Base-by-base conservation (phyloP, 2,329 filamentous ascomycete genomes). In the Alternaria viburni region DNA sequence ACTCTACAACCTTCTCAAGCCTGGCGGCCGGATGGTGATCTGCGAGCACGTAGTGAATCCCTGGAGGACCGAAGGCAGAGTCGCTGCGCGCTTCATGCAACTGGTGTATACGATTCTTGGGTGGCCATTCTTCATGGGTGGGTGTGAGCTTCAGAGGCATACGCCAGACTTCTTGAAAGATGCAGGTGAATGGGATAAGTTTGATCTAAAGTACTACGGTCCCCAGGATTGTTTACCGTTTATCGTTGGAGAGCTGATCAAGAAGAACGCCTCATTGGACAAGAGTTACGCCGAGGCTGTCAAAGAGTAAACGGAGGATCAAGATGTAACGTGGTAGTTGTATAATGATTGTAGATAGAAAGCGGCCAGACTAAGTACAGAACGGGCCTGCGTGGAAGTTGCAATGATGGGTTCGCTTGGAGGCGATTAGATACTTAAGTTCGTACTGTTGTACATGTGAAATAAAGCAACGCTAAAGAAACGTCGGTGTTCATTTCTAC, bases 1-100 rank as follows among this genome's bases (percentile, higher is more conserved):
- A 1, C 66, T 88, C 41, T 87, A 87, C 70, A 69, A 69, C 0
- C 69, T 88, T 62, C 71, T 88, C 43, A 85, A 83, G 62, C 86
- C 86, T 0, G 86, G 87, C 3, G 87, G 87, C 0, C 77, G 85
- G 58, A 73, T 88, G 77, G 75, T 88, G 17, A 77, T 88, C 25
- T 84, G 82, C 55, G 87, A 88, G 73, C 87, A 89, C 77, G 83
- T 87, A 12, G 81, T 78, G 23, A 87, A 86, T 68, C 82, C 83
- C 1, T 86, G 84, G 83, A 72, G 75, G 54, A 80, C 75, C n/a
- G 77, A 77, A 46, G 85, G 84, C 6, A 83, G 80, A 36, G 12
- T 83, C 11, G 7, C 82, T 12, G 84, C 81, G n/a, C 73, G 83
- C 19, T 11, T 80, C 15, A 69, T 83, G 69, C 86, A 88, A 75